A percentile compares a stretch with the other conserved stretches of the same genome.
These are phyloP conservation scores for Gymnopilus junonius DNA, from an alignment of 768 basidiomycete genomes.

Conservation along the genomic window DNA sequence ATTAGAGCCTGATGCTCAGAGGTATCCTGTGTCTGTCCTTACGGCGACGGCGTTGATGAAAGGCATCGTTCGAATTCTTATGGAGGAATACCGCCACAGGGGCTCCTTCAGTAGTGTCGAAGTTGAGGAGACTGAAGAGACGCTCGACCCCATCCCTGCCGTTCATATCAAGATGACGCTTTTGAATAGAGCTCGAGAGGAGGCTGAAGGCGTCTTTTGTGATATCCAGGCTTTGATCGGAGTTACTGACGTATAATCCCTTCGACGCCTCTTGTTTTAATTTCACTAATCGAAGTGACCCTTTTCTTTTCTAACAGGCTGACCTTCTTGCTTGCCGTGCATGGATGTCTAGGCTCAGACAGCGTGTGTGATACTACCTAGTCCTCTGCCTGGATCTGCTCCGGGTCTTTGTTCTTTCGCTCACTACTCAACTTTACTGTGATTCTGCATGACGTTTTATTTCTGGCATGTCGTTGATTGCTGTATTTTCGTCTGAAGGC, in stretches of 20 bases:
- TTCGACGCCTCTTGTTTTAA: conserved; percentile 3
- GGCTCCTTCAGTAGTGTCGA: not conserved
- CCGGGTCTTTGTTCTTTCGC: too few relatives aligned
- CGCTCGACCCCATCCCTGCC: not conserved
- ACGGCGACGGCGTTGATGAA: conserved; percentile 57
- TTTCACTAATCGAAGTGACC: not conserved
- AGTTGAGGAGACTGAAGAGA: not conserved
- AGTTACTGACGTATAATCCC: conserved; percentile 37
- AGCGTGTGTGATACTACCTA: not conserved
- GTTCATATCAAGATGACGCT: conserved; percentile 5
- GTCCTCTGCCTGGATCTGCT: not conserved
- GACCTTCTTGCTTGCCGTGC: conserved; percentile 13
- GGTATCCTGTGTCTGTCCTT: conserved; percentile 55
- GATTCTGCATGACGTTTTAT: not conserved
- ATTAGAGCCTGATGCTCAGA: conserved; percentile 57
- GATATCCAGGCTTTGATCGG: conserved; percentile 41
- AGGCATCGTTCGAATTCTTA: conserved; percentile 43
- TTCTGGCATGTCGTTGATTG: not conserved
- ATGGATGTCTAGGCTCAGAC: conserved; percentile 6
- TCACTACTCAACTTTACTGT: not conserved
- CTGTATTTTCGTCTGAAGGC: not conserved
- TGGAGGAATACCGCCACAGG: conserved; percentile 38
- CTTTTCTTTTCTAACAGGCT: conserved; percentile 5
- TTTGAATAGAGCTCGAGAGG: conserved; percentile 29
- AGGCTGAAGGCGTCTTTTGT: conserved; percentile 39